phyloP scores from a whole-genome alignment of 768 basidiomycete species.

The Trametes punicea region DNA sequence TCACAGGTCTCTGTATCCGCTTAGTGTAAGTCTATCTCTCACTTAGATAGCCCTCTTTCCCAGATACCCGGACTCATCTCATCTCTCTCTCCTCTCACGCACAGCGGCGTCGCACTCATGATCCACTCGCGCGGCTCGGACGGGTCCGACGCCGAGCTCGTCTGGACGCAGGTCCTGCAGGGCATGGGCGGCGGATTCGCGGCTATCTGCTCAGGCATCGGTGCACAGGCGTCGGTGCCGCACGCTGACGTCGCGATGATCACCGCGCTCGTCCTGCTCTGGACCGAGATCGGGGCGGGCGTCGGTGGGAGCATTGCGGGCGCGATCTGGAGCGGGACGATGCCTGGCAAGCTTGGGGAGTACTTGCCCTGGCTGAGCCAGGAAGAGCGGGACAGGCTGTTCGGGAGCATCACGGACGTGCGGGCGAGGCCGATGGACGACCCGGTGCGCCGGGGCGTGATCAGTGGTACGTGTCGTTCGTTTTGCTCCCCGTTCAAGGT shows the following conservation, averaged over 20 bases:
- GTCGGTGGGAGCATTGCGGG: slow-evolving; percentile 38
- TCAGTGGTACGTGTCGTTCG: slow-evolving; percentile 8
- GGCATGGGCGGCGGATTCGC: slow-evolving; percentile 52
- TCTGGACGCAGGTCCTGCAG: slow-evolving; percentile 47
- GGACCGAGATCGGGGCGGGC: slow-evolving; percentile 42
- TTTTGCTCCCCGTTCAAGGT: neutral
- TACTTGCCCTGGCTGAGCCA: slow-evolving; percentile 20
- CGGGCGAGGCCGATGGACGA: slow-evolving; percentile 8
- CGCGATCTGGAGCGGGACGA: slow-evolving; percentile 24
- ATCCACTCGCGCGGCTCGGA: slow-evolving; percentile 25
- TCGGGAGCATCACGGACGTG: slow-evolving; percentile 19
- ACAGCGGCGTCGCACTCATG: slow-evolving; percentile 29
- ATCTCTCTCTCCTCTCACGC: neutral
- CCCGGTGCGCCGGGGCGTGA: slow-evolving; percentile 18
- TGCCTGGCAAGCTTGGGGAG: slow-evolving; percentile 25
- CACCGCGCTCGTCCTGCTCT: slow-evolving; percentile 41
- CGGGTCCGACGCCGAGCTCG: slow-evolving; percentile 34
- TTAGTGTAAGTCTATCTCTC: slow-evolving; percentile 21
- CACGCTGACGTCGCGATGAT: slow-evolving; percentile 47
- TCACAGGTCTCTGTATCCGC: slow-evolving; percentile 34
- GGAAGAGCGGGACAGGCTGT: slow-evolving; percentile 14
- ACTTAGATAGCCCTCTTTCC: neutral
- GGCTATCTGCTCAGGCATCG: slow-evolving; percentile 38
- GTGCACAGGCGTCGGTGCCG: slow-evolving; percentile 43
- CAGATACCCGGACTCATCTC: neutral